Evolutionary conservation across 495 filamentous ascomycete genomes (phyloP).

Genomic region (Clavariopsis aquatica): DNA sequence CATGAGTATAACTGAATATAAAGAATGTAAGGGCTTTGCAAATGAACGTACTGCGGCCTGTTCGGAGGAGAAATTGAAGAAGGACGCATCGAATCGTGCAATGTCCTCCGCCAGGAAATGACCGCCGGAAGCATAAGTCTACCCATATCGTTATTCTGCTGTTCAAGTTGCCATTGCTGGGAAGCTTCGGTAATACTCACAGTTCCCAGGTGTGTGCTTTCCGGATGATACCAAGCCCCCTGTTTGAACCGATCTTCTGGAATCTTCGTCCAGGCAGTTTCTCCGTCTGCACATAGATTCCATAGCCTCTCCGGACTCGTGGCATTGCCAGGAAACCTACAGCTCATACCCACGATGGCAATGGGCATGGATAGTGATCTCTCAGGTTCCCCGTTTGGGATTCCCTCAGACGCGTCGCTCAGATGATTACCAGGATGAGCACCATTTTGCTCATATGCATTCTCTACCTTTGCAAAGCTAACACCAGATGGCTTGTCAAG

Average conservation of each 20-base stretch:
- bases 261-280: conserved; percentile 13
- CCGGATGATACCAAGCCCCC: conserved; percentile 1
- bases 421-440: no score
- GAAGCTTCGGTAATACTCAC: background rate
- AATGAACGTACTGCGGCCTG: background rate
- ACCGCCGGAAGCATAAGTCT: conserved; percentile 7
- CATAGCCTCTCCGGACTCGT: conserved; percentile 10
- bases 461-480: no score
- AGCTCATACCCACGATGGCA: conserved; percentile 18
- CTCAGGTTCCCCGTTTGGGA: no score
- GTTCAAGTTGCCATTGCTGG: background rate
- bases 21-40: no score
- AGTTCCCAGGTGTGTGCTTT: background rate
- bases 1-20: no score
- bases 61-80: conserved; percentile 19
- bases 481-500: no score
- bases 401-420: no score
- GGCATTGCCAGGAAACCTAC: conserved; percentile 12
- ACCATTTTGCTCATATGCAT: no score
- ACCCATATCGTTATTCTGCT: background rate
- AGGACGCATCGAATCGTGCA: conserved; percentile 44
- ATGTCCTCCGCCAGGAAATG: conserved; percentile 38
- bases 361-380: no score
- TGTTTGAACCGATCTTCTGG: conserved; percentile 4
- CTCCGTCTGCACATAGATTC: conserved; percentile 1